Evolutionary conservation across 2,329 filamentous ascomycete genomes (phyloP), one percentile per base, ranked within the genome.

Genomic region (Rutstroemia sp.): DNA sequence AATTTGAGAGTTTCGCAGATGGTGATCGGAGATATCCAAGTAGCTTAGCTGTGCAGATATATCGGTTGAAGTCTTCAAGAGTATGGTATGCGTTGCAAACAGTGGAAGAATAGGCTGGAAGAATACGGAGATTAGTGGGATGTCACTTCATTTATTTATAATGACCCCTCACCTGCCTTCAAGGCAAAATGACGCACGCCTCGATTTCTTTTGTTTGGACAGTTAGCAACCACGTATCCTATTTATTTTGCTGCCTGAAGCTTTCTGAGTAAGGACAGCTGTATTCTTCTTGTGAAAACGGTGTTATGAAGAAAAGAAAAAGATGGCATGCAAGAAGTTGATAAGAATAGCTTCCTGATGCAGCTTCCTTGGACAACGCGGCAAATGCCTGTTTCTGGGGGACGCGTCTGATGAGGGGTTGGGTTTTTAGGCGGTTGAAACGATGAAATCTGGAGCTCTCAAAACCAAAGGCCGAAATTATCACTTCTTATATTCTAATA

Each of bases 131-230:
- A 51, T 55, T 50, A 55, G 53, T 44, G 53, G 47, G 25, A 51
- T 55, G 38, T 9, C 46, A 50, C 48, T 48, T 55, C 47, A 55
- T 49, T 17, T 51, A 55, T 51, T 48, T 48, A 50, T 51, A 50
- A 50, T 40, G 30, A 55, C 47, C 53, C 53, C 53, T 55, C 53
- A 55, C 53, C 53, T 55, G 42, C 38, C 16, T 51, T 55, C 23
- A 25, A 51, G 38, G 50, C n/a, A n/a, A 55, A 51, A 45, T 51
- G 53, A 51, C 53, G 53, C 46, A 51, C 46, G 50, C 46, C 38
- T 51, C 23, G 38, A 36, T 27, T 19, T 23, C 19, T 7, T 27
- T 50, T 51, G 50, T 25, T 21, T 51, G 47, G 17, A 36, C 34
- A 51, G 34, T 51, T 51, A 48, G 34, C 19, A 34, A 51, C 46